A percentile compares a stretch with the other conserved stretches of the same genome.
Evolutionary conservation across 1,139 yeast species (phyloP).

Genomic region (Meyerozyma athensensis): DNA sequence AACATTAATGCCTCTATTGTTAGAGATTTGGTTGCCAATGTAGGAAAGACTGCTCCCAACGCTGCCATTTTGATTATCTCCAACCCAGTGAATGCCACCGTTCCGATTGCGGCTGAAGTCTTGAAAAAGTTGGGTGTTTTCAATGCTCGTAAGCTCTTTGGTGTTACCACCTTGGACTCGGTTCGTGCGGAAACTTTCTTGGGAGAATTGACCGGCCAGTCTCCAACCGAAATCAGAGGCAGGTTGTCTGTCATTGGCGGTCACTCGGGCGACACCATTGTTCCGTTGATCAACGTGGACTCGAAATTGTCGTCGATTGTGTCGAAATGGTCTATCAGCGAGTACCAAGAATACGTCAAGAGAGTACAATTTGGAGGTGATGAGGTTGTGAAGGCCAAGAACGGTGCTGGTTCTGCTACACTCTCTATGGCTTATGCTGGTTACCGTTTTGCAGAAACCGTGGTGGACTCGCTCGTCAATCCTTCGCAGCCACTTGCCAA

Average conservation of each 20-base stretch:
- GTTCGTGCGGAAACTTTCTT: slow-evolving; percentile 68
- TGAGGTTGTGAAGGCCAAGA: slow-evolving; percentile 73
- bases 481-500: slow-evolving; percentile 15
- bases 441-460: slow-evolving; percentile 55
- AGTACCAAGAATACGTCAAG: slow-evolving; percentile 44
- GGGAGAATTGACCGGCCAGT: slow-evolving; percentile 35
- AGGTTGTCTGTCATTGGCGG: slow-evolving; percentile 66
- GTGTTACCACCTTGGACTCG: slow-evolving; percentile 68
- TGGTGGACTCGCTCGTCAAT: slow-evolving; percentile 41
- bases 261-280: slow-evolving; percentile 74
- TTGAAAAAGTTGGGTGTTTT: slow-evolving; percentile 57
- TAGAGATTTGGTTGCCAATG: slow-evolving; percentile 52
- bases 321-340: slow-evolving; percentile 21
- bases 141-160: slow-evolving; percentile 62
- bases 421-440: slow-evolving; percentile 78
- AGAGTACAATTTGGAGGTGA: slow-evolving; percentile 77
- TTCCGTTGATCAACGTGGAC: slow-evolving; percentile 28
- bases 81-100: slow-evolving; percentile 73
- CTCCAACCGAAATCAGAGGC: slow-evolving; percentile 38
- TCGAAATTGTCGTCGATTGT: slow-evolving; percentile 26
- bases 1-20: slow-evolving; percentile 70
- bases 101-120: slow-evolving; percentile 71
- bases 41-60: slow-evolving; percentile 55
- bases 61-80: slow-evolving; percentile 66
- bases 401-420: slow-evolving; percentile 76